A percentile compares a stretch with the other conserved stretches of the same genome.
phyloP scores from a whole-genome alignment of 2,329 filamentous ascomycete genomes.

The Botrytis sinoallii region DNA sequence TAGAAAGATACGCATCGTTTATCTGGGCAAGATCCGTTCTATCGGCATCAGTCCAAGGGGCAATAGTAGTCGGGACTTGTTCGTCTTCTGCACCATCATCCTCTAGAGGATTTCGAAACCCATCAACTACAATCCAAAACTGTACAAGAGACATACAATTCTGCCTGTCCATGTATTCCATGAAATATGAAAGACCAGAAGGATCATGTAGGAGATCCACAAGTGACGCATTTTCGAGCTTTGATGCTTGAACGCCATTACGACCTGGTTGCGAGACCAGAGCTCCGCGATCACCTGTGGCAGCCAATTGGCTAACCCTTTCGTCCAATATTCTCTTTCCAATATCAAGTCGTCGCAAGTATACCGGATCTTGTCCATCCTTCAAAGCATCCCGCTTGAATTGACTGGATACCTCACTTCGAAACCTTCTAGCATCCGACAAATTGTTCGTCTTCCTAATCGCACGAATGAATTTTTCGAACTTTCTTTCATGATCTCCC shows the following conservation, averaged over 20 bases:
- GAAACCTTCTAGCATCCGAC: slow-evolving; percentile 86
- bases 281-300: slow-evolving; percentile 50
- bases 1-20: slow-evolving; percentile 81
- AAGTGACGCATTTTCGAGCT: slow-evolving; percentile 71
- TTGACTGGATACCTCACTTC: slow-evolving; percentile 89
- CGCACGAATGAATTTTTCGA: slow-evolving; percentile 88
- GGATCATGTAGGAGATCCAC: slow-evolving; percentile 86
- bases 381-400: slow-evolving; percentile 78
- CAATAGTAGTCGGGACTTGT: slow-evolving; percentile 56
- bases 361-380: slow-evolving; percentile 78
- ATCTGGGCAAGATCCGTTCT: slow-evolving; percentile 87
- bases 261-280: slow-evolving; percentile 30
- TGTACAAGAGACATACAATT: slow-evolving; percentile 85
- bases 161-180: slow-evolving; percentile 98
- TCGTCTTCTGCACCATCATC: slow-evolving; percentile 70
- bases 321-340: slow-evolving; percentile 88
- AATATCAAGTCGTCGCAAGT: slow-evolving; percentile 85
- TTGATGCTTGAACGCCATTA: slow-evolving; percentile 47
- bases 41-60: slow-evolving; percentile 79
- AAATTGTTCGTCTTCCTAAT: slow-evolving; percentile 87
- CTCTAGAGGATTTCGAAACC: slow-evolving; percentile 90
- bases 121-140: slow-evolving; percentile 98
- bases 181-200: slow-evolving; percentile 93
- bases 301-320: slow-evolving; percentile 76
- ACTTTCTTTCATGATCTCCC: slow-evolving; percentile 84